Base-by-base conservation (phyloP, 2,329 filamentous ascomycete genomes). In the Chaetomiaceae sp. region DNA sequence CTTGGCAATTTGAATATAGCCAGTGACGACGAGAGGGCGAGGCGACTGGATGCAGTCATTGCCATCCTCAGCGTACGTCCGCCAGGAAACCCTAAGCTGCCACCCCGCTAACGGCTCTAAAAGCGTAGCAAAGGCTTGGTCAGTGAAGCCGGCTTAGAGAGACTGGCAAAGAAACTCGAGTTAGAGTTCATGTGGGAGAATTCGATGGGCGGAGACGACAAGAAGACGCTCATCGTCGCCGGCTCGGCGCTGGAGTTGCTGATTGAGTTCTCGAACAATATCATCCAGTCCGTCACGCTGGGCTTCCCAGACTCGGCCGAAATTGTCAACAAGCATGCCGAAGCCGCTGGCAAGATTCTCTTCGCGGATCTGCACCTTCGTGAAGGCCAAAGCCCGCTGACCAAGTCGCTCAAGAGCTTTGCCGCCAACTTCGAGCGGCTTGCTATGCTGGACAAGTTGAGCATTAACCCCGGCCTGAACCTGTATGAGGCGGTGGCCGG, bases 401-500 rank as follows among this genome's bases (percentile, higher is more conserved):
- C 86, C 41, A 86, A 89, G 63, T 83, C 77, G 8, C 73, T 94
- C 25, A 84, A 87, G 55, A 73, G 74, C 11, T 94, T 94, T 63
- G 81, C 86, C 0, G 74, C 74, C 29, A 91, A 91, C 64, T 74
- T 95, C 32, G 82, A 87, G 62, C 78, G 80, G 32, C 71, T 94
- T 30, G 83, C 87, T 3, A 76, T 70, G 5, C 70, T 90, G 51
- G 89, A 94, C 65, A 85, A 82, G 61, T 75, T 92, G 48, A 90
- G 87, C 67, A 77, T 82, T 20, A 74, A 79, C 27, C 83, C 82
- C 1, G 79, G 80, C 5, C 75, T 92, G 7, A 89, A 89, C 61
- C 88, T 88, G 66, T 87, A 89, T 65, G 86, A 90, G 65, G 89
- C 89, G 0, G 75, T 92, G 40, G 82, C 81, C 4, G 87, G 87